Evolutionary conservation across 441 rosid genomes (phyloP), one percentile per base, ranked within the genome.

Genomic region (Erysimum cheiri): DNA sequence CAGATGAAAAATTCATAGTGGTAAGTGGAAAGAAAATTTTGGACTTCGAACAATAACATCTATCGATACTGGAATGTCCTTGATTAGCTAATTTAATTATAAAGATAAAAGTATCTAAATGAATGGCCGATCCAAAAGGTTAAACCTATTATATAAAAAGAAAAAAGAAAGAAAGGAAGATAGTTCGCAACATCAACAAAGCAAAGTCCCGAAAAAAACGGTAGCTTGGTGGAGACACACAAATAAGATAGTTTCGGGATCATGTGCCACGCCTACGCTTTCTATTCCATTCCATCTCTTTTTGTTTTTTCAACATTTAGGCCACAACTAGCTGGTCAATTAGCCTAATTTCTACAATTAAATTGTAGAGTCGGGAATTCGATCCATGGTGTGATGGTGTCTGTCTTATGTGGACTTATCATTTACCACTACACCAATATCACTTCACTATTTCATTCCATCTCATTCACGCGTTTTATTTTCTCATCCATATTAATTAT

Each of bases 261-360:
- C 79, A 76, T 76, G 79, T 76, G 79, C 79, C 72, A 62, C 75
- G 75, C 75, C 73, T 68, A 61, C 73, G 7, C 64, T 54, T 74
- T 68, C 69, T 68, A 28, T 74, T 59, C 71, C n/a, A n/a, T n/a
- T n/a, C n/a, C n/a, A n/a, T n/a, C n/a, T n/a, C n/a, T n/a, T n/a
- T n/a, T n/a, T n/a, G n/a, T n/a, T n/a, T n/a, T n/a, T n/a, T n/a
- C n/a, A n/a, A n/a, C n/a, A n/a, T n/a, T n/a, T n/a, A n/a, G n/a
- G n/a, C n/a, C n/a, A n/a, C n/a, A n/a, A n/a, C n/a, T n/a, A n/a
- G n/a, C n/a, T n/a, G n/a, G n/a, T n/a, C n/a, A n/a, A n/a, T n/a
- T n/a, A n/a, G n/a, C n/a, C n/a, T n/a, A n/a, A n/a, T n/a, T n/a
- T n/a, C n/a, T n/a, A n/a, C n/a, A n/a, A n/a, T n/a, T n/a, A n/a